These are phyloP conservation scores for Sistotremastrum niveocremeum DNA, from an alignment of 768 basidiomycete genomes.

Conservation along the genomic window DNA sequence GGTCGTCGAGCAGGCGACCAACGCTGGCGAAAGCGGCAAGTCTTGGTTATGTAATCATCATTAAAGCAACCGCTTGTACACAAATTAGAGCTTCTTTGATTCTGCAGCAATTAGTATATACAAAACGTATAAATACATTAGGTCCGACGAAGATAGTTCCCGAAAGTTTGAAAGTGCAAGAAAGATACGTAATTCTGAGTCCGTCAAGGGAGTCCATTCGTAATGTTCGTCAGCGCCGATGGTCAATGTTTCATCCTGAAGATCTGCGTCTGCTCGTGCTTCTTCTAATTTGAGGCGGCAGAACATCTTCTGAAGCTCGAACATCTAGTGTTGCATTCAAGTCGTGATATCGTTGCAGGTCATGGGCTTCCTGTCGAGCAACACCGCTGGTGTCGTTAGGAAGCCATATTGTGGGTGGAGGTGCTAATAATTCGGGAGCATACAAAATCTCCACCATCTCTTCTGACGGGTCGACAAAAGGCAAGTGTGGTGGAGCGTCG, in stretches of 20 bases:
- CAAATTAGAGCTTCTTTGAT: too few relatives aligned
- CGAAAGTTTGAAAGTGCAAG: too few relatives aligned
- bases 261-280: not conserved
- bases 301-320: slow-evolving; percentile 37
- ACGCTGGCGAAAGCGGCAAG: too few relatives aligned
- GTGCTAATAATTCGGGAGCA: slow-evolving; percentile 69
- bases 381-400: slow-evolving; percentile 66
- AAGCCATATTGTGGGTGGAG: slow-evolving; percentile 73
- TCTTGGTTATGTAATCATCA: too few relatives aligned
- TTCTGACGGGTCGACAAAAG: slow-evolving; percentile 64
- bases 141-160: too few relatives aligned
- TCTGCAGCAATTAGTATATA: too few relatives aligned
- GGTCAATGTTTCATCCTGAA: not conserved
- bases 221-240: too few relatives aligned
- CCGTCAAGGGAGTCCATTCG: too few relatives aligned
- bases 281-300: slow-evolving; percentile 11
- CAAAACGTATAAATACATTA: too few relatives aligned
- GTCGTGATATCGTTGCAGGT: slow-evolving; percentile 62
- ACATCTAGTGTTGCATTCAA: slow-evolving; percentile 61
- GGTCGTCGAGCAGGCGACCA: too few relatives aligned
- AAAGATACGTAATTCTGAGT: too few relatives aligned
- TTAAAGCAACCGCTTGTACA: too few relatives aligned
- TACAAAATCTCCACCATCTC: slow-evolving; percentile 70
- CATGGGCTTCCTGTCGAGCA: slow-evolving; percentile 59
- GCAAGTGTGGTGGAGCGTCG: slow-evolving; percentile 49